Base-by-base conservation (phyloP, 345 rosid genomes). In the Clarkia xantiana region DNA sequence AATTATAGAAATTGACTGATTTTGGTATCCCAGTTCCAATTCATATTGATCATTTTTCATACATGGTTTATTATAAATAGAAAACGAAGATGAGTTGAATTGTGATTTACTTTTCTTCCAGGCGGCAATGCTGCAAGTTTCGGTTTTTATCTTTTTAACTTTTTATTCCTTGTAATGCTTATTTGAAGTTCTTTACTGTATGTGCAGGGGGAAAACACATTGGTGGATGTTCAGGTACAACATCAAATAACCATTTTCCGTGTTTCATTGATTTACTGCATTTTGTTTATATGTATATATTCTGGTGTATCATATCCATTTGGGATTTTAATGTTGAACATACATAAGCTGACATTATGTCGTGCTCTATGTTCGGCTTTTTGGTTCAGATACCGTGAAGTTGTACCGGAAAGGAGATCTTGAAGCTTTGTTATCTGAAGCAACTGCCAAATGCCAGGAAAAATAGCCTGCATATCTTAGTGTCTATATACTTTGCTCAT, bases 151-250 rank as follows among this genome's bases (percentile, higher is more conserved):
- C 17, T 18, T 23, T 11, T 20, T n/a, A 16, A 19, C 11, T 14
- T 14, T 22, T 15, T 12, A 40, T 11, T 14, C 17, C n/a, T 40
- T 16, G 14, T 6, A 11, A 1, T 18, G 23, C 16, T 50, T 15
- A 16, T 5, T 16, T 55, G 43, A 55, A 19, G 11, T 42, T 23
- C 34, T 48, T 57, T 17, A 36, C 49, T 22, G 60, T 43, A 43
- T 72, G 53, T 60, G n/a, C 84, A 91, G 98, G 98, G 39, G 94
- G 93, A 36, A 76, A 81, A 56, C 98, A 86, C 66, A 71, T 91
- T 15, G 96, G 98, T 14, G 96, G 98, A 52, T 91, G 93, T 68
- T 68, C 96, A 78, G 98, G 98, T 86, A 76, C 53, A 42, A 10
- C 46, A 29, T 10, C 36, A 29, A 29, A 29, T 29, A 29, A 29